Evolutionary conservation across 2,329 filamentous ascomycete genomes (phyloP), one percentile per base, ranked within the genome.

Genomic region (Fusarium tuaranense): DNA sequence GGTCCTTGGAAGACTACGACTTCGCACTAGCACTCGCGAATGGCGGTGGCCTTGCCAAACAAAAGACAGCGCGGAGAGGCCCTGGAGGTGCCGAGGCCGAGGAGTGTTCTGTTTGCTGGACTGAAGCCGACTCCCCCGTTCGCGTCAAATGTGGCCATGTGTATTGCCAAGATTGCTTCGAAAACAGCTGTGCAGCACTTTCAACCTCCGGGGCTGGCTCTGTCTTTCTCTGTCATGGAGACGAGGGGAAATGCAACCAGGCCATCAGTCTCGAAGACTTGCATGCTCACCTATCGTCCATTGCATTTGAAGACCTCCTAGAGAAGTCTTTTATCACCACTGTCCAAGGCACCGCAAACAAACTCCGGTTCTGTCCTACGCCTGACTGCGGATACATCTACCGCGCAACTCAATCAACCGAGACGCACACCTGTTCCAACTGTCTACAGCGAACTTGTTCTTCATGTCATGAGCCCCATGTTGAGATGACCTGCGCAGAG

Each of bases 361-460:
- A 69, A 1, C 77, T 87, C 13, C 81, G 78, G 5, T 82, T 82
- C 70, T 88, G 86, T 63, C 83, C 85, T 3, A 85, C 83, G 0
- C 81, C 85, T 0, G 84, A 86, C 71, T 88, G 86, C 66, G 78
- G 72, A 7, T 80, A 82, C 20, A 74, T 87, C 12, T 88, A 88
- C 71, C 83, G 85, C 9, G 61, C 59, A 1, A 30, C 34, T 1
- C 3, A 22, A n/a, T 18, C 20, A 14, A 7, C 14, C 13, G 57
- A 36, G 2, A 69, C 70, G 0, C 81, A 80, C 63, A 82, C 77
- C 0, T 88, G 86, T 68, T 63, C 78, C 4, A 76, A 76, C 1
- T 88, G 86, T 62, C 73, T 84, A 4, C 67, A 68, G 4, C 30
- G 76, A 1, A 79, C 78, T 1, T 87, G 85, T 68, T 82, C 81